phyloP scores from a whole-genome alignment of 2,329 filamentous ascomycete genomes.

The Calonectria leucothoes region DNA sequence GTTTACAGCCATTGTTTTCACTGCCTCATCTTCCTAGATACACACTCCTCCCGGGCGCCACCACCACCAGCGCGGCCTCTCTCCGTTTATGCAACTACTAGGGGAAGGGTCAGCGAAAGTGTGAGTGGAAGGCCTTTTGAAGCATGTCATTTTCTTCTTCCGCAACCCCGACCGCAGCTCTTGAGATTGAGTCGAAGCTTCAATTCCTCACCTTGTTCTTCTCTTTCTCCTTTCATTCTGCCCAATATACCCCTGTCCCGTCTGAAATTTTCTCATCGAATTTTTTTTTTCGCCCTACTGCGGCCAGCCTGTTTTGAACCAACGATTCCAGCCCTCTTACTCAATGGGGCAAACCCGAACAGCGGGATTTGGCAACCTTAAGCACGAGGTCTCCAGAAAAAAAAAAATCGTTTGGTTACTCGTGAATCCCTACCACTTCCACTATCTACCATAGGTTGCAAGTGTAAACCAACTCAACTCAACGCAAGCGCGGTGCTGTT shows the following conservation, averaged over 20 bases:
- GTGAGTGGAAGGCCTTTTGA: neutral
- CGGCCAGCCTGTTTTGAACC: conserved; percentile 22
- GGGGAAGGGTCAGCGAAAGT: neutral
- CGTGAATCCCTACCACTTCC: conserved; percentile 11
- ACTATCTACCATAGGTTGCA: conserved; percentile 10
- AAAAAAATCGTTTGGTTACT: conserved; percentile 2
- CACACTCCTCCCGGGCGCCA: conserved; percentile 11
- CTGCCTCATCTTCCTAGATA: conserved; percentile 1
- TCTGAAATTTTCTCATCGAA: conserved; percentile 7
- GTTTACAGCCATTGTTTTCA: neutral
- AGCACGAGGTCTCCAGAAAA: conserved; percentile 13
- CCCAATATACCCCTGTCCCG: conserved; percentile 13
- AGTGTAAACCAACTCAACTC: conserved; percentile 22
- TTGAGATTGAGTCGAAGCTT: neutral
- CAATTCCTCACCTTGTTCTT: neutral
- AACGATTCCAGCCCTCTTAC: conserved; percentile 19
- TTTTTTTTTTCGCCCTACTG: conserved; percentile 23
- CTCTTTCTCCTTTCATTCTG: neutral
- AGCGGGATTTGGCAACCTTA: conserved; percentile 18
- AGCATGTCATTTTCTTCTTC: neutral
- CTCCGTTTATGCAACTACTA: neutral
- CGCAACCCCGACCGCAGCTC: neutral
- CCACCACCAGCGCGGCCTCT: neutral
- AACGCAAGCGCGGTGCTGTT: neutral
- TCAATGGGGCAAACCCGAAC: conserved; percentile 13